Percentiles rank a stretch among this genome's conserved stretches.
Conservation (phyloP, 2,329 filamentous ascomycete species). For the Xylaria hypoxylon region DNA sequence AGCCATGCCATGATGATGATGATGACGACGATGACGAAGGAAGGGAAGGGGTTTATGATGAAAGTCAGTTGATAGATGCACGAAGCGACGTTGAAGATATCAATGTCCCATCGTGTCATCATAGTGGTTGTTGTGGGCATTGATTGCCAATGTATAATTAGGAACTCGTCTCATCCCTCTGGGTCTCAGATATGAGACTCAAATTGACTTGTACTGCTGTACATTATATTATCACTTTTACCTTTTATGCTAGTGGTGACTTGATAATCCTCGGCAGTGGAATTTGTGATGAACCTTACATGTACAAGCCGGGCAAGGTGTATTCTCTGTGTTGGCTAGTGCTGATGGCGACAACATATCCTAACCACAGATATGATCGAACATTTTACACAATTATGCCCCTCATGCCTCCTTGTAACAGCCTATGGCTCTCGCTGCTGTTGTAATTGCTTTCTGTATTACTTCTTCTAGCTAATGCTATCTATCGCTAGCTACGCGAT, state of each 20-base stretch:
- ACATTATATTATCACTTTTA: neutral
- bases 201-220: constrained; percentile 32
- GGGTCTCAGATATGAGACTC: constrained; percentile 14
- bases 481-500: neutral
- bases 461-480: neutral
- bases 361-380: neutral
- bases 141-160: constrained; percentile 32
- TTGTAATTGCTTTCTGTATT: neutral
- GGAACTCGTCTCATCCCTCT: constrained; percentile 14
- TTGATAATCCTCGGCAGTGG: neutral
- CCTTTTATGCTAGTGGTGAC: neutral
- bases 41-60: constrained; percentile 14
- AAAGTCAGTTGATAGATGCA: constrained; percentile 26
- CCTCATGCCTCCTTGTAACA: neutral
- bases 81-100: constrained; percentile 16
- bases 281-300: neutral
- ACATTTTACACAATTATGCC: neutral
- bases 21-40: constrained; percentile 8
- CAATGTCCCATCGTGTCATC: constrained; percentile 1
- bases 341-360: neutral
- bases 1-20: constrained; percentile 18
- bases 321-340: neutral
- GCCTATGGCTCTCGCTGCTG: neutral
- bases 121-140: constrained; percentile 20
- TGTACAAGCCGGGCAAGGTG: neutral